Evolutionary conservation across 2,329 filamentous ascomycete genomes (phyloP).

Genomic region (Pyrenophora graminea): DNA sequence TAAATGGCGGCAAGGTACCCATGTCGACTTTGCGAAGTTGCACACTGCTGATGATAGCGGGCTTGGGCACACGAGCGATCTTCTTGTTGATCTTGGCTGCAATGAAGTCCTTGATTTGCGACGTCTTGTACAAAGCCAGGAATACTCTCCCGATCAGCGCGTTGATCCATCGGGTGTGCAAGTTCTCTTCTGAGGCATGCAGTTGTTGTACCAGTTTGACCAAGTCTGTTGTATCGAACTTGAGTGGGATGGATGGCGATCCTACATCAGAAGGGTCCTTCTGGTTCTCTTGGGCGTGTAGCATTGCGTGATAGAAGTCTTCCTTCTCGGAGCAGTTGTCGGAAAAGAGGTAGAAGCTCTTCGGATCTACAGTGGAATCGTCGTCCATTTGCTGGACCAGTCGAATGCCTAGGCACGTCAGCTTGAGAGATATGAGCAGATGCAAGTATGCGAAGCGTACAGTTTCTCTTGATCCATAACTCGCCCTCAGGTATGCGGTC

Average conservation of each 20-base stretch:
- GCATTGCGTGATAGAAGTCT: constrained; percentile 93
- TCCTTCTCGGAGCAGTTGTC: constrained; percentile 97
- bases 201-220: constrained; percentile 87
- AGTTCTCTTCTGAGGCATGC: constrained; percentile 87
- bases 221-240: constrained; percentile 83
- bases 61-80: constrained; percentile 90
- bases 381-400: constrained; percentile 68
- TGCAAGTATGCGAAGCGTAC: constrained; percentile 40
- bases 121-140: constrained; percentile 82
- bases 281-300: constrained; percentile 79
- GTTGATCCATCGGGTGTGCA: constrained; percentile 93
- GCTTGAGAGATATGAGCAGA: not conserved
- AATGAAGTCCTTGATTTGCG: constrained; percentile 77
- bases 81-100: constrained; percentile 91
- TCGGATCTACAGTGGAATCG: constrained; percentile 64
- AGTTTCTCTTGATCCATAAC: constrained; percentile 93
- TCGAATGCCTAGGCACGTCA: constrained; percentile 58
- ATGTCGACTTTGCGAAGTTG: constrained; percentile 82
- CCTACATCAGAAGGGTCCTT: constrained; percentile 55
- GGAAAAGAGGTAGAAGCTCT: constrained; percentile 91
- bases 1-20: constrained; percentile 82
- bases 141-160: constrained; percentile 88
- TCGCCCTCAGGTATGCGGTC: constrained; percentile 84
- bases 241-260: constrained; percentile 68
- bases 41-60: constrained; percentile 84